These are phyloP conservation scores for Haplographium delicatum DNA, from an alignment of 495 filamentous ascomycete genomes.

Conservation along the genomic window DNA sequence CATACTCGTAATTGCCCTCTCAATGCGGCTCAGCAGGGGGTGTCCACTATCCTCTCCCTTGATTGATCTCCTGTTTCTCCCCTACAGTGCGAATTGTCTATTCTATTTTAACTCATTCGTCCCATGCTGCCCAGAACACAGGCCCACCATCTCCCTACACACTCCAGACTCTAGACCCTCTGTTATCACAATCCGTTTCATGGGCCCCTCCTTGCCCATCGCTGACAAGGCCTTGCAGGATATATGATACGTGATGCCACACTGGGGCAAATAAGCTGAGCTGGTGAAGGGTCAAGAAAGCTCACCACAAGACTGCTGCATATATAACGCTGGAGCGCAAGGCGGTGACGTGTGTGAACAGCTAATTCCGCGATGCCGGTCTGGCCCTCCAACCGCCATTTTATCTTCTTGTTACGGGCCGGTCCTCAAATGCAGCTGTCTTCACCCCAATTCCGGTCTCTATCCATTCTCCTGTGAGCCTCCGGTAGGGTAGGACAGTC, in stretches of 20 bases:
- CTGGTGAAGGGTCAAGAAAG: constrained; percentile 4
- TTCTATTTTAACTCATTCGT: constrained; percentile 20
- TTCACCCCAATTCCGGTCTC: background rate
- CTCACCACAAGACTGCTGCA: constrained; percentile 5
- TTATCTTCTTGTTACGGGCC: constrained; percentile 4
- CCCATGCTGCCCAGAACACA: background rate
- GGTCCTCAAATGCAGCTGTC: constrained; percentile 13
- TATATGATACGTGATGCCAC: constrained; percentile 24
- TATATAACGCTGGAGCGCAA: constrained; percentile 6
- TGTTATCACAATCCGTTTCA: constrained; percentile 13
- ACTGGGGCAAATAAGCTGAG: constrained; percentile 15
- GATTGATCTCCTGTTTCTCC: constrained; percentile 18
- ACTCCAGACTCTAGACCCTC: background rate
- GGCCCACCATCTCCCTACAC: no score
- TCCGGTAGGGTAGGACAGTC: background rate
- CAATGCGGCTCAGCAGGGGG: constrained; percentile 25
- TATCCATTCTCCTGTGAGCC: background rate
- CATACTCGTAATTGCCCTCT: no score
- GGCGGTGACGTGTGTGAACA: constrained; percentile 18
- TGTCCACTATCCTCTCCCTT: background rate
- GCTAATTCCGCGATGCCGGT: constrained; percentile 11
- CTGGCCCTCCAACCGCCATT: constrained; percentile 2
- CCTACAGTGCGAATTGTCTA: no score
- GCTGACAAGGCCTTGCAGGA: constrained; percentile 18
- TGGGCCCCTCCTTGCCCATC: constrained; percentile 18